Percentiles rank a stretch among this genome's conserved stretches.
phyloP scores from a whole-genome alignment of 2,329 filamentous ascomycete species.

The Epichloe sp. region DNA sequence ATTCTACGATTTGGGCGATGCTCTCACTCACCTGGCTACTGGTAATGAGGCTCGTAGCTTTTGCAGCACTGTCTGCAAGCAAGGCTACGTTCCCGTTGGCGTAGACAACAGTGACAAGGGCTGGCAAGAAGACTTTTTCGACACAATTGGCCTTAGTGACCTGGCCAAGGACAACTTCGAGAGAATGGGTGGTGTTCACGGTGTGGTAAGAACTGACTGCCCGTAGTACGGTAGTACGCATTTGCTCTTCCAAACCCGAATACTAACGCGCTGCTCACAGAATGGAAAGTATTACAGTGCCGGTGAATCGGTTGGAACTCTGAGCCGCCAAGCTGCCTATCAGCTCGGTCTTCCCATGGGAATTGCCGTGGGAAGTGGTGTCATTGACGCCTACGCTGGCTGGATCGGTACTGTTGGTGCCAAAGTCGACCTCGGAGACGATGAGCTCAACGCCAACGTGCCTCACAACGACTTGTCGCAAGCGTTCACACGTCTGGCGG shows the following conservation, averaged over 20 bases:
- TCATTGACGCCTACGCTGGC: conserved; percentile 96
- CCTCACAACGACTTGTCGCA: conserved; percentile 79
- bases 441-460: conserved; percentile 52
- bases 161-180: conserved; percentile 77
- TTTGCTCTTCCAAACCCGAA: conserved; percentile 5
- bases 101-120: conserved; percentile 95
- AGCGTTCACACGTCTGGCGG: conserved; percentile 83
- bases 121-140: conserved; percentile 93
- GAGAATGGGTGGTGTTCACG: conserved; percentile 86
- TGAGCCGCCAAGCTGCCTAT: conserved; percentile 69
- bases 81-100: conserved; percentile 91
- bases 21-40: conserved; percentile 85
- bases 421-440: conserved; percentile 62
- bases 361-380: conserved; percentile 86
- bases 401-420: conserved; percentile 99
- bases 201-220: conserved; percentile 48
- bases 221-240: not conserved
- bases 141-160: conserved; percentile 74
- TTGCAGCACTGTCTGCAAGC: conserved; percentile 94
- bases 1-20: conserved; percentile 91
- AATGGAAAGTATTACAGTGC: conserved; percentile 86
- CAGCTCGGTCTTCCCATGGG: conserved; percentile 77
- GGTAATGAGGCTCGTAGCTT: conserved; percentile 85
- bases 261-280: conserved; percentile 32
- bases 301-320: conserved; percentile 74